Evolutionary conservation across 2,329 filamentous ascomycete genomes (phyloP), one percentile per base, ranked within the genome.

Genomic region (Aspergillus tanneri): DNA sequence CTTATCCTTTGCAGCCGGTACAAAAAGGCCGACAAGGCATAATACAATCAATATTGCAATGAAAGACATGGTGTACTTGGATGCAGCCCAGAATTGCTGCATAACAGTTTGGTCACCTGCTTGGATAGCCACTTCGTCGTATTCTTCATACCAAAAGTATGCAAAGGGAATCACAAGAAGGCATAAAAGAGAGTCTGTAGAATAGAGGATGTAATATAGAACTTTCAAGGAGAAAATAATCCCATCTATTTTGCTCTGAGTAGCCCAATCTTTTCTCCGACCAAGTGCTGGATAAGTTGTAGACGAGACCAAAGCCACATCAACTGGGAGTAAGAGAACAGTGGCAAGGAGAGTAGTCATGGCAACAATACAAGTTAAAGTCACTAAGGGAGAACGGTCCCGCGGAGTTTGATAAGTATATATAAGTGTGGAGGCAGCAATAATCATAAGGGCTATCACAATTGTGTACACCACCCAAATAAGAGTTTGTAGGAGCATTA

Each of bases 71-170:
- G 93, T 96, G 73, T 96, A 97, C 72, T 95, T 96, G 66, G 88
- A 76, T 3, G 93, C 90, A n/a, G 85, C 85, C 80, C 85, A 86
- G 51, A 97, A 79, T 46, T 90, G 82, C 62, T 83, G 81, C 5
- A 77, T 79, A 49, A 86, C 70, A 2, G 87, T 86, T 66, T 91
- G 85, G 23, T 82, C 83, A 24, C 89, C 88, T 52, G 88, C 82
- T 61, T 95, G 88, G 25, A 86, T 80, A 52, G 90, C 90, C 16
- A 92, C 85, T 72, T 96, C 90, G 62, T 96, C 92, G 57, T 95
- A 95, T 70, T 97, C 93, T 69, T 99, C 93, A 64, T 95, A 93
- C 84, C 87, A 96, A 69, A 99, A 99, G 75, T 99, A 99, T 39
- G 91, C 87, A 66, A 99, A 99, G 0, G 93, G 93, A 16, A 97